Percentiles rank a stretch among this genome's conserved stretches.
Evolutionary conservation across 768 basidiomycete species (phyloP).

Genomic region (Boletus reticulatus): DNA sequence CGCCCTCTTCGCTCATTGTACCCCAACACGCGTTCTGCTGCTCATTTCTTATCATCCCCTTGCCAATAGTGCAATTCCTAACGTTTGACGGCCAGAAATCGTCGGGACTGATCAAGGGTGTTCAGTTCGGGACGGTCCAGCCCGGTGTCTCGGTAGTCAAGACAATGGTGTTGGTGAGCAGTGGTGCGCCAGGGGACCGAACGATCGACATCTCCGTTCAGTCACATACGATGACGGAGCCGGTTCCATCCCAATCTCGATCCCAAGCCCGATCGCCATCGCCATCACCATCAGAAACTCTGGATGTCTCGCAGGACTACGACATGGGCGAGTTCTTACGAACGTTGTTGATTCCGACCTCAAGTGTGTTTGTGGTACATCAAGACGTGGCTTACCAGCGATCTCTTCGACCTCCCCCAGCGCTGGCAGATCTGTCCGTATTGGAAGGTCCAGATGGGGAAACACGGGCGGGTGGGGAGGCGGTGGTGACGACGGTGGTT

Average conservation of each 20-base stretch:
- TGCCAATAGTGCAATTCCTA: constrained; percentile 54
- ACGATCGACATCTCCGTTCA: constrained; percentile 80
- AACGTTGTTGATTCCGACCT: constrained; percentile 64
- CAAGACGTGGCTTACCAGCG: constrained; percentile 57
- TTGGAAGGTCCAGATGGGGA: constrained; percentile 54
- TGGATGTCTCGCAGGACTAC: constrained; percentile 21
- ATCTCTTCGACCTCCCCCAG: constrained; percentile 38
- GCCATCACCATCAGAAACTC: constrained; percentile 3
- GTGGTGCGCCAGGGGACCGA: constrained; percentile 66
- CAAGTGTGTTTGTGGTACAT: constrained; percentile 55
- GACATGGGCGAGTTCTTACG: constrained; percentile 54
- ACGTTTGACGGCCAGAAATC: constrained; percentile 62
- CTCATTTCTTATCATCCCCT: neutral
- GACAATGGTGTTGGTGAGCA: constrained; percentile 59
- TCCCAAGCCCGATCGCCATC: neutral
- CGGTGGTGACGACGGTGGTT: constrained; percentile 50
- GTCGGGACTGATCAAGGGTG: constrained; percentile 68
- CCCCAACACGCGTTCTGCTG: neutral
- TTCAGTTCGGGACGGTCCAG: constrained; percentile 60
- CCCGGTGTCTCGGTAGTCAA: constrained; percentile 59
- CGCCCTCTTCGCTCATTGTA: neutral
- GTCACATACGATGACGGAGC: constrained; percentile 38
- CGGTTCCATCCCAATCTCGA: neutral
- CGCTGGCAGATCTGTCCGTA: constrained; percentile 50
- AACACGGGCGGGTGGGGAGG: constrained; percentile 51